phyloP scores from a whole-genome alignment of 495 filamentous ascomycete species.

The Penicillium samsonianum region DNA sequence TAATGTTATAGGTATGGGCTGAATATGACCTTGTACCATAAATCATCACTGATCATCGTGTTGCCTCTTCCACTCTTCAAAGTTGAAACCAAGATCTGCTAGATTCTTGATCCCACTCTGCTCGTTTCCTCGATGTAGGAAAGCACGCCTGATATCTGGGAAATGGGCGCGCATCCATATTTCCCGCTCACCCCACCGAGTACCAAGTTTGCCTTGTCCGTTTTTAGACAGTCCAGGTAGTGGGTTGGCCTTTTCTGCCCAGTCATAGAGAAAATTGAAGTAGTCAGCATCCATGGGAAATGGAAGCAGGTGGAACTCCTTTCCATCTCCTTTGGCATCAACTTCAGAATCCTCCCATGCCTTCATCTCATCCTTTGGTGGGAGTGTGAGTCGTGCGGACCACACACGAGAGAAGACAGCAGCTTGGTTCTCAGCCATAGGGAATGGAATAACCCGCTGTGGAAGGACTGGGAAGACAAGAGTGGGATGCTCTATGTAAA shows the following conservation, averaged over 20 bases:
- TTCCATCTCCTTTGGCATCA: constrained; percentile 48
- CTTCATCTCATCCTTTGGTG: constrained; percentile 61
- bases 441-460: constrained; percentile 82
- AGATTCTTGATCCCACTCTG: constrained; percentile 47
- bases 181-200: constrained; percentile 65
- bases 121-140: constrained; percentile 48
- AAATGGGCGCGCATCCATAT: constrained; percentile 62
- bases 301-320: constrained; percentile 62
- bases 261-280: constrained; percentile 68
- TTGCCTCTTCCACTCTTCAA: constrained; percentile 41
- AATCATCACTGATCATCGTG: constrained; percentile 18
- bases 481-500: constrained; percentile 74
- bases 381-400: constrained; percentile 65
- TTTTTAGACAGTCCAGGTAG: constrained; percentile 45
- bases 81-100: constrained; percentile 63
- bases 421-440: constrained; percentile 74
- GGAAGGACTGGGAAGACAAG: constrained; percentile 75
- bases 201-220: constrained; percentile 62
- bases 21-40: constrained; percentile 7
- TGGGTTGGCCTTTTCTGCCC: constrained; percentile 51
- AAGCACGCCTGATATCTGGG: constrained; percentile 57
- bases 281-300: constrained; percentile 79
- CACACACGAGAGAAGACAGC: constrained; percentile 75
- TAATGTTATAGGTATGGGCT: not conserved
- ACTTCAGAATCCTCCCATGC: constrained; percentile 57